Evolutionary conservation across 2,329 filamentous ascomycete species (phyloP).

Genomic region (Lojkania enalia): DNA sequence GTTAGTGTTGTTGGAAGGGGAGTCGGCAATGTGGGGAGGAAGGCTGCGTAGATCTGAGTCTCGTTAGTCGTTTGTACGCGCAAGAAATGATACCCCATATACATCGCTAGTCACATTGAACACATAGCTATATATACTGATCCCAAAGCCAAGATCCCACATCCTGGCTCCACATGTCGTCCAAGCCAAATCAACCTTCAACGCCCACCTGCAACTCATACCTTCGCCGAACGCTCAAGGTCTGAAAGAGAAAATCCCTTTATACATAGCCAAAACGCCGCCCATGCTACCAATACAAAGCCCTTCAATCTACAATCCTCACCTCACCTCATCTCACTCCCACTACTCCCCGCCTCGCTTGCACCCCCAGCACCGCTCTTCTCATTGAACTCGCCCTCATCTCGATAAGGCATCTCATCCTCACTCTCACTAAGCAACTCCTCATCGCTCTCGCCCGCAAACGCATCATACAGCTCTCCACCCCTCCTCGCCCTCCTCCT

Average conservation of each 20-base stretch:
- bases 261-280: slow-evolving; percentile 17
- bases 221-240: too few species aligned
- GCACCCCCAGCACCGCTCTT: slow-evolving; percentile 29
- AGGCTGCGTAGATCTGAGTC: slow-evolving; percentile 18
- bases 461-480: slow-evolving; percentile 95
- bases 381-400: slow-evolving; percentile 36
- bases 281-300: too few species aligned
- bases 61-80: not conserved
- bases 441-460: slow-evolving; percentile 88
- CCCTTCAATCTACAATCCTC: slow-evolving; percentile 33
- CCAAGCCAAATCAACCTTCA: too few species aligned
- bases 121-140: too few species aligned
- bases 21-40: slow-evolving; percentile 53
- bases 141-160: too few species aligned
- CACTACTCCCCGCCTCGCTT: slow-evolving; percentile 30
- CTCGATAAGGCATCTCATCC: slow-evolving; percentile 43
- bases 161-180: too few species aligned
- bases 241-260: too few species aligned
- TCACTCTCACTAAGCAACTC: slow-evolving; percentile 57
- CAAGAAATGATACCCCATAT: not conserved
- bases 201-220: too few species aligned
- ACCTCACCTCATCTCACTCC: slow-evolving; percentile 29
- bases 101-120: too few species aligned
- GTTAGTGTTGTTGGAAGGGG: slow-evolving; percentile 91
- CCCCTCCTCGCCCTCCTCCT: slow-evolving; percentile 64